phyloP scores from a whole-genome alignment of 768 basidiomycete species.

The Nidularia pulvinata region DNA sequence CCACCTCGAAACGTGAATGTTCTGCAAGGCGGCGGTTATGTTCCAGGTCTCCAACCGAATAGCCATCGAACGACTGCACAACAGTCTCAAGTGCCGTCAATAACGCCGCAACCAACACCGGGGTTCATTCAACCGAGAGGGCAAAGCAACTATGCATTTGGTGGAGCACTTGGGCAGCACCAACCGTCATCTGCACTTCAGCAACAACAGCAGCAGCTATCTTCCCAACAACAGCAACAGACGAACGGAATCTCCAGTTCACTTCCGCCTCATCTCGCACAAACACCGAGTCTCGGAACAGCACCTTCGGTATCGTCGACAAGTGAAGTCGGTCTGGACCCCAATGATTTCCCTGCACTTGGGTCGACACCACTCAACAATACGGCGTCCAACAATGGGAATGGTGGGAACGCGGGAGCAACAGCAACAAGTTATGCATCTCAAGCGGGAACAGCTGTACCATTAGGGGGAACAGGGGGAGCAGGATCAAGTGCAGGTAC shows the following conservation, averaged over 20 bases:
- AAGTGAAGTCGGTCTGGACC: constrained; percentile 80
- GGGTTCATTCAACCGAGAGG: constrained; percentile 65
- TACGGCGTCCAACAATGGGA: constrained; percentile 35
- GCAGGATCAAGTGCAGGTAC: constrained; percentile 33
- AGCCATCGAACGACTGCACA: constrained; percentile 60
- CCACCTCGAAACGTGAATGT: constrained; percentile 60
- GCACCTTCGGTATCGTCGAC: constrained; percentile 65
- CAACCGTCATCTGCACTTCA: constrained; percentile 39
- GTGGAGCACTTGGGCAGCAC: constrained; percentile 53
- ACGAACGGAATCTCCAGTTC: constrained; percentile 50
- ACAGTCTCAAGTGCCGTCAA: constrained; percentile 50
- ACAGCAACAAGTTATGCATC: constrained; percentile 76
- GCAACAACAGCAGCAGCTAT: constrained; percentile 33
- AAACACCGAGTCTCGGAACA: constrained; percentile 47
- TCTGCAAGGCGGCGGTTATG: constrained; percentile 46
- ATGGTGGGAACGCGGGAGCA: constrained; percentile 25
- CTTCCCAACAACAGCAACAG: constrained; percentile 41
- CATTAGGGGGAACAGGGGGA: constrained; percentile 33
- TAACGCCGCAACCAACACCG: constrained; percentile 59
- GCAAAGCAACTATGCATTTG: constrained; percentile 67
- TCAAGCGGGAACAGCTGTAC: constrained; percentile 72
- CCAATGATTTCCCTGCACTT: constrained; percentile 87
- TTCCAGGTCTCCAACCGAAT: constrained; percentile 56
- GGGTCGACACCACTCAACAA: constrained; percentile 58
- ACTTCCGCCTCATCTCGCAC: constrained; percentile 55